Evolutionary conservation across 768 basidiomycete species (phyloP), one percentile per base, ranked within the genome.

Genomic region (Tylopilus felleus): DNA sequence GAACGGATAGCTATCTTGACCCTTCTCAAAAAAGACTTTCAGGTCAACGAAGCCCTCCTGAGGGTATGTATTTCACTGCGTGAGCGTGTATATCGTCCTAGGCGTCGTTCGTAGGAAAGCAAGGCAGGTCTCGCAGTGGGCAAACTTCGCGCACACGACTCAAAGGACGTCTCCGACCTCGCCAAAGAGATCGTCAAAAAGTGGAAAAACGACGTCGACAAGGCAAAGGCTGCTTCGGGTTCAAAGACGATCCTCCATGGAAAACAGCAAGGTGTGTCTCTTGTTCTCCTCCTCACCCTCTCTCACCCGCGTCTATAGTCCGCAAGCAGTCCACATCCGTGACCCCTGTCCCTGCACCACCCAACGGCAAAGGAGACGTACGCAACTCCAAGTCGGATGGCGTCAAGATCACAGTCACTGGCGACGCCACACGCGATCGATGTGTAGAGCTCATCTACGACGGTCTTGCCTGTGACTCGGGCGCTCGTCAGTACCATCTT

Each of bases 401-500:
- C 9, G 74, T 91, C 55, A 79, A 77, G 52, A 73, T 74, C 6
- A 64, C 77, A 6, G 74, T 73, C 31, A 82, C 80, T 0, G 85
- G 85, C 12, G 90, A 98, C 61, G 74, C 71, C 57, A 90, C 88
- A 0, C 77, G 97, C 49, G 90, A 96, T 71, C 92, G 85, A 68
- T 97, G 95, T 65, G 77, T 85, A 8, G 87, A 91, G 65, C 82
- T 98, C 66, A 78, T 95, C 21, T 99, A 99, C 63, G 93, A 98
- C 67, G 91, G 92, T 12, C 77, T 99, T 25, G 88, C 90, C 3
- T 78, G 72, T 47, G 94, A 97, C 73, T 92, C 93, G 33, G 82
- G 80, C 44, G 90, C 92, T 51, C 90, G 95, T 97, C 66, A 70
- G 95, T 86, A 17, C 16, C 43, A 13, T 25, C 5, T 2, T 14